A percentile compares a stretch with the other conserved stretches of the same genome.
Conservation (phyloP, 345 rosid genomes). For the Salix suchowensis region DNA sequence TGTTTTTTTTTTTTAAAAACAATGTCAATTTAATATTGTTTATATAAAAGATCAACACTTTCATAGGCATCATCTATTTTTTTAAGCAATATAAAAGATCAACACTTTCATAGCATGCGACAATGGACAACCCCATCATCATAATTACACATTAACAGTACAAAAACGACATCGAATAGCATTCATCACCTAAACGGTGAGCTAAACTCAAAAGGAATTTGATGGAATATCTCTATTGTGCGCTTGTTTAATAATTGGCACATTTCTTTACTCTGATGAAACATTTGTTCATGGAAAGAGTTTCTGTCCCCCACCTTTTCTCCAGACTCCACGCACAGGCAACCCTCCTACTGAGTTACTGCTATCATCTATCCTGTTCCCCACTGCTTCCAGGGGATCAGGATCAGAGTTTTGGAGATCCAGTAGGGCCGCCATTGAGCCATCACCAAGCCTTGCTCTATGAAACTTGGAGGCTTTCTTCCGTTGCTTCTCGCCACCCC, state of each 20-base stretch:
- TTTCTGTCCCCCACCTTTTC: slow-evolving; percentile 57
- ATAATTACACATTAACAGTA: neutral
- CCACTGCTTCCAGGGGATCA: slow-evolving; percentile 18
- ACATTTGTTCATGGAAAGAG: slow-evolving; percentile 42
- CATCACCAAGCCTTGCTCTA: slow-evolving; percentile 69
- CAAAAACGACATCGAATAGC: neutral
- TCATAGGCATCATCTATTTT: too few relatives aligned
- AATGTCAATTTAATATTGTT: too few relatives aligned
- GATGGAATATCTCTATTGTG: neutral
- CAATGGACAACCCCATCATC: neutral
- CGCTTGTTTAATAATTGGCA: neutral
- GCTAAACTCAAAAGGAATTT: neutral
- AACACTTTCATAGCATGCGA: neutral
- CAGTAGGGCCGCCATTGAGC: slow-evolving; percentile 57
- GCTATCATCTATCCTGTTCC: slow-evolving; percentile 22
- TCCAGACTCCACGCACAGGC: slow-evolving; percentile 72
- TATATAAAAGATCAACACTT: neutral
- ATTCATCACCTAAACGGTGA: neutral
- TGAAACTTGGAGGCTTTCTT: slow-evolving; percentile 82
- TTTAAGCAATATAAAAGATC: too few relatives aligned
- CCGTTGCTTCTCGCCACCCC: slow-evolving; percentile 46
- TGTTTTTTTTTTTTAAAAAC: too few relatives aligned
- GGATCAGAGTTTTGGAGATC: slow-evolving; percentile 41
- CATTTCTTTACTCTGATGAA: neutral
- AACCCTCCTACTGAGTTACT: slow-evolving; percentile 30